Evolutionary conservation across 2,329 filamentous ascomycete species (phyloP), one percentile per base, ranked within the genome.

Genomic region (Fragosphaeria purpurea): DNA sequence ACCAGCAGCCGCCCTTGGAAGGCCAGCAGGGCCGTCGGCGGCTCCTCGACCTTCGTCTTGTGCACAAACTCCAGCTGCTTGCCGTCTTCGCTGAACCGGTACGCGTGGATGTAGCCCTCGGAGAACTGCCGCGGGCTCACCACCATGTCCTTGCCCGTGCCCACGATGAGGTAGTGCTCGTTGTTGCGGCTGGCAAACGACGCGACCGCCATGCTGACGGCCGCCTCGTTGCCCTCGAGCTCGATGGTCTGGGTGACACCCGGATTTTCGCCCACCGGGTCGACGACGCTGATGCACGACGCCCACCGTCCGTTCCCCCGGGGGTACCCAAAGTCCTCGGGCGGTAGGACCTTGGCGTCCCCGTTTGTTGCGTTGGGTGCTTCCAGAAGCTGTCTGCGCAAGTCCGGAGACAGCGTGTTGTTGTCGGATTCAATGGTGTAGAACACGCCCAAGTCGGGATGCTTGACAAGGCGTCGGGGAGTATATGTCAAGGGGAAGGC

Each of bases 361-460:
- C 85, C 86, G 62, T 88, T 89, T 7, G 82, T 79, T 4, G 80
- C 74, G 6, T 73, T 74, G 0, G 85, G 82, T 57, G 93, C 86
- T 35, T 83, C 77, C 9, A 94, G 73, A 1, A 96, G 74, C 56
- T 84, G 79, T n/a, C 79, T 74, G 50, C 83, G 80, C 7, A 90
- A 83, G n/a, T 85, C 80, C 6, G 85, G 83, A 1, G 89, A 84
- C 3, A 98, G 74, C 0, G 90, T 88, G 62, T 96, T 94, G 64
- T 93, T 94, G 57, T 98, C 94, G 9, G 89, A 80, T 68, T 96
- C 88, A 47, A 95, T 88, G 6, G 91, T 89, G 63, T 97, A 98
- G 65, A 96, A 98, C 31, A 94, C 76, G 12, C 88, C 85, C 48
- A 88, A 79, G 5, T 93, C 87, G 0, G 91, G 91, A 62, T 97